Percentiles rank a stretch among this genome's conserved stretches.
These are phyloP conservation scores for Kappamyces sp. DNA, from an alignment of 192 early-diverging fungal species.

Conservation along the genomic window DNA sequence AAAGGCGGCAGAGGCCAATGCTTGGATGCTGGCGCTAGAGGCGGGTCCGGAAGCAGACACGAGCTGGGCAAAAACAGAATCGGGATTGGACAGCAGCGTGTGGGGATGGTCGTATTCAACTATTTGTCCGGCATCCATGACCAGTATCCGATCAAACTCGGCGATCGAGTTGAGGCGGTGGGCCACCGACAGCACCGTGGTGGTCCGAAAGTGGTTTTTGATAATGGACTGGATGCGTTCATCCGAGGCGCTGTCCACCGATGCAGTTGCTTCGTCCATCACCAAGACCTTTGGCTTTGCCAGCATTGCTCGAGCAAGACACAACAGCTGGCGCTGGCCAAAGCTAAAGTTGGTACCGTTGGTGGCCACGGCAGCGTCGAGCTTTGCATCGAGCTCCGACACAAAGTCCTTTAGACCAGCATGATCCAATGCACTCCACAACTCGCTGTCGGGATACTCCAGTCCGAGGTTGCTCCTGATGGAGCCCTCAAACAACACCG, in stretches of 20 bases:
- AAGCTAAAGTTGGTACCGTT: conserved; percentile 26
- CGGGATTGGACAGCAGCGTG: conserved; percentile 46
- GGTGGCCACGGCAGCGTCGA: conserved; percentile 30
- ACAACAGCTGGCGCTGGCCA: conserved; percentile 37
- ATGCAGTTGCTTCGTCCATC: conserved; percentile 32
- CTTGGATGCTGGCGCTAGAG: too few relatives aligned
- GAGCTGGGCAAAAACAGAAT: conserved; percentile 28
- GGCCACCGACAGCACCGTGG: conserved; percentile 68
- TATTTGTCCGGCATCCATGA: conserved; percentile 67
- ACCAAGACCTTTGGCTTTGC: conserved; percentile 19
- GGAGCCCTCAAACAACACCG: conserved; percentile 49
- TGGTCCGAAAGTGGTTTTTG: conserved; percentile 21
- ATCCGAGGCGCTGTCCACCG: conserved; percentile 27
- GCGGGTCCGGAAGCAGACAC: conserved; percentile 32
- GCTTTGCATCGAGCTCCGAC: conserved; percentile 1
- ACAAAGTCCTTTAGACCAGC: conserved; percentile 13
- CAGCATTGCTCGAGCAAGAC: conserved; percentile 34
- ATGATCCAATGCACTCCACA: conserved; percentile 51
- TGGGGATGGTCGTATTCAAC: conserved; percentile 78
- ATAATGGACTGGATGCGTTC: conserved; percentile 51
- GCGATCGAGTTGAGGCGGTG: conserved; percentile 56
- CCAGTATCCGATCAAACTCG: conserved; percentile 35
- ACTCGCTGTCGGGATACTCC: conserved; percentile 52
- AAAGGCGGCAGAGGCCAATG: too few relatives aligned
- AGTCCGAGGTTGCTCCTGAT: conserved; percentile 73